These are phyloP conservation scores for Pyrenochaeta sp. DNA, from an alignment of 2,329 filamentous ascomycete species.

Conservation along the genomic window DNA sequence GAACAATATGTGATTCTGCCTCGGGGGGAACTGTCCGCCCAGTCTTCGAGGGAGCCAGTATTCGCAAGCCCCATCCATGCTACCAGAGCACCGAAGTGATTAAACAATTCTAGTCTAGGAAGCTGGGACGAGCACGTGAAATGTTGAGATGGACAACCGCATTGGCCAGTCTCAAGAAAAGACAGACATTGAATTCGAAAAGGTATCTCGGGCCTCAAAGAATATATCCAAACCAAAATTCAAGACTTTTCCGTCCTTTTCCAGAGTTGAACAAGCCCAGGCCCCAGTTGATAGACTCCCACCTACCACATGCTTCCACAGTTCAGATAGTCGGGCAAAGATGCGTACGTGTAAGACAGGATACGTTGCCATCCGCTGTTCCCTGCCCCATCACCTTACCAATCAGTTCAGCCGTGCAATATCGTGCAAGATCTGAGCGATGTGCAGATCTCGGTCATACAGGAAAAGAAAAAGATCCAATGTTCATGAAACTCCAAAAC, in stretches of 20 bases:
- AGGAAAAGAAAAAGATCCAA: slow-evolving; percentile 22
- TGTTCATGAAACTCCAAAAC: slow-evolving; percentile 39
- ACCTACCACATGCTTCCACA: slow-evolving; percentile 16
- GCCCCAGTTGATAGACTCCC: slow-evolving; percentile 14
- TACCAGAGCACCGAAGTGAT: too few species aligned
- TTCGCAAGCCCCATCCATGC: too few species aligned
- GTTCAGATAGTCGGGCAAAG: slow-evolving; percentile 4
- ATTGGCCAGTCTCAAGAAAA: background rate
- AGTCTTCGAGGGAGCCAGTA: too few species aligned
- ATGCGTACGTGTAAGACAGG: slow-evolving; percentile 1
- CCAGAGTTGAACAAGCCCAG: slow-evolving; percentile 9
- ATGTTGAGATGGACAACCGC: too few species aligned
- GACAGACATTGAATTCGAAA: slow-evolving; percentile 18
- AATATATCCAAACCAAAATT: slow-evolving; percentile 20
- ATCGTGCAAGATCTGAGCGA: slow-evolving; percentile 30
- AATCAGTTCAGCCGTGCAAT: slow-evolving; percentile 30
- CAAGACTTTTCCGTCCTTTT: slow-evolving; percentile 26
- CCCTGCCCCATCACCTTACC: slow-evolving; percentile 7
- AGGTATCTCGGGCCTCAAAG: slow-evolving; percentile 27
- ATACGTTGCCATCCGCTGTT: background rate
- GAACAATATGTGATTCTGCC: too few species aligned
- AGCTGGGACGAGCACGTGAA: too few species aligned
- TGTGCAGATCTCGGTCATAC: slow-evolving; percentile 21
- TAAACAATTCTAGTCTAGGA: too few species aligned
- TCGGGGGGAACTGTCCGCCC: too few species aligned